Conservation (phyloP, 176 grass and related monocot species). For the Cenchrus purpureus region DNA sequence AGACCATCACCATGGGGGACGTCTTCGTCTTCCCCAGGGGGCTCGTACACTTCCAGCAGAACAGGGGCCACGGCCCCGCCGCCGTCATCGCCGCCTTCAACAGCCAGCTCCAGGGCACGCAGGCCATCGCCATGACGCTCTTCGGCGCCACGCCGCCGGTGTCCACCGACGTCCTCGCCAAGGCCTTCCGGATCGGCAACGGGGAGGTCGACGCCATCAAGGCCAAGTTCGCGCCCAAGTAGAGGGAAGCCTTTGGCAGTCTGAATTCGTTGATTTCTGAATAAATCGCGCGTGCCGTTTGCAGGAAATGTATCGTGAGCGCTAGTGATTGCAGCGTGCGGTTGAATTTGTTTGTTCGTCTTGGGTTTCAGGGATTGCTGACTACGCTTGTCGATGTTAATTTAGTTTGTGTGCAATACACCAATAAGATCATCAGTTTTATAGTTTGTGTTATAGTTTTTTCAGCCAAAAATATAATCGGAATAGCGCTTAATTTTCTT, state of each 20-base stretch:
- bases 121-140: slow-evolving; percentile 61
- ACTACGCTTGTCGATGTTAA: not conserved
- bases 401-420: not conserved
- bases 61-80: slow-evolving; percentile 37
- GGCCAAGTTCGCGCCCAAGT: slow-evolving; percentile 51
- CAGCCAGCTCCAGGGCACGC: slow-evolving; percentile 82
- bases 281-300: not conserved
- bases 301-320: too few relatives aligned
- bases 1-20: slow-evolving; percentile 55
- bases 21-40: slow-evolving; percentile 76
- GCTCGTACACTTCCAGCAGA: slow-evolving; percentile 91
- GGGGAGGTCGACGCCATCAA: slow-evolving; percentile 53
- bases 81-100: slow-evolving; percentile 71
- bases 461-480: not conserved
- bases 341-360: slow-evolving; percentile 16
- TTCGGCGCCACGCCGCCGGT: slow-evolving; percentile 54
- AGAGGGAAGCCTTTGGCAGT: not conserved
- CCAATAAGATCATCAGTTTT: not conserved
- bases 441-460: not conserved
- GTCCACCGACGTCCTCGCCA: slow-evolving; percentile 61
- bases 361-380: not conserved
- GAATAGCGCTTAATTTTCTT: not conserved
- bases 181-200: slow-evolving; percentile 58
- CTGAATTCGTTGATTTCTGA: not conserved
- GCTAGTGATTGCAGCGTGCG: not conserved